Evolutionary conservation across 805 yeast genomes (phyloP).

Genomic region (Teunomyces tritomae): DNA sequence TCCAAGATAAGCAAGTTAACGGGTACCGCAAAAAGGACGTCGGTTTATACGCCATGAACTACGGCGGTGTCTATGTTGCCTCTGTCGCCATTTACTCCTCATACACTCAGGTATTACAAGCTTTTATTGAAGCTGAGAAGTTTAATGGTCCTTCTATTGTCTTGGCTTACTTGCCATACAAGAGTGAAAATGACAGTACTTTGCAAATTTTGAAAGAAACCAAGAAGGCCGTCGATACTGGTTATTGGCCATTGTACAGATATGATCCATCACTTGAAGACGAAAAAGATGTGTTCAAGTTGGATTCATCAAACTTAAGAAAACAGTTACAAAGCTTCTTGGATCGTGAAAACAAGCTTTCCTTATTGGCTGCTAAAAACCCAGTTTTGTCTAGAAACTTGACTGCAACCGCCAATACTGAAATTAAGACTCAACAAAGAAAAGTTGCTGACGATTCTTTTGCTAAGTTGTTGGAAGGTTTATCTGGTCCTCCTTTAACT

Average conservation of each 20-base stretch:
- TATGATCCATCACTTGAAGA: slow-evolving; percentile 63
- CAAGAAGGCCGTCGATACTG: slow-evolving; percentile 84
- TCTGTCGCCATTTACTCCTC: slow-evolving; percentile 92
- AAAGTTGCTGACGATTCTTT: slow-evolving; percentile 74
- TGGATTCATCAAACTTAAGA: slow-evolving; percentile 81
- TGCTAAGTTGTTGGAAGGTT: slow-evolving; percentile 73
- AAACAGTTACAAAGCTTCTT: slow-evolving; percentile 75
- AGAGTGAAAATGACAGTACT: slow-evolving; percentile 61
- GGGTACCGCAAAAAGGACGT: slow-evolving; percentile 79
- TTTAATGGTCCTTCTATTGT: slow-evolving; percentile 90
- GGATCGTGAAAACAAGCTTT: slow-evolving; percentile 85
- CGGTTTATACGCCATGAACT: slow-evolving; percentile 93
- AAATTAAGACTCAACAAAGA: slow-evolving; percentile 57
- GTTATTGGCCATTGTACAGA: slow-evolving; percentile 95
- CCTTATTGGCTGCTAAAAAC: slow-evolving; percentile 64
- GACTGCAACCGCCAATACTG: slow-evolving; percentile 56
- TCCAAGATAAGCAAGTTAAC: slow-evolving; percentile 30
- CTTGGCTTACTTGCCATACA: slow-evolving; percentile 83
- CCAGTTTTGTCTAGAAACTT: slow-evolving; percentile 80
- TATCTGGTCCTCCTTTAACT: slow-evolving; percentile 89
- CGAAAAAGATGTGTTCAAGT: slow-evolving; percentile 59
- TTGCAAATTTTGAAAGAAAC: slow-evolving; percentile 80
- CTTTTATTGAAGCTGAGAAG: slow-evolving; percentile 84
- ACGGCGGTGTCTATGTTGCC: slow-evolving; percentile 85
- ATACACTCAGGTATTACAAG: slow-evolving; percentile 87